A percentile compares a stretch with the other conserved stretches of the same genome.
phyloP scores from a whole-genome alignment of 805 yeast genomes.

The Cephaloascus fragrans region DNA sequence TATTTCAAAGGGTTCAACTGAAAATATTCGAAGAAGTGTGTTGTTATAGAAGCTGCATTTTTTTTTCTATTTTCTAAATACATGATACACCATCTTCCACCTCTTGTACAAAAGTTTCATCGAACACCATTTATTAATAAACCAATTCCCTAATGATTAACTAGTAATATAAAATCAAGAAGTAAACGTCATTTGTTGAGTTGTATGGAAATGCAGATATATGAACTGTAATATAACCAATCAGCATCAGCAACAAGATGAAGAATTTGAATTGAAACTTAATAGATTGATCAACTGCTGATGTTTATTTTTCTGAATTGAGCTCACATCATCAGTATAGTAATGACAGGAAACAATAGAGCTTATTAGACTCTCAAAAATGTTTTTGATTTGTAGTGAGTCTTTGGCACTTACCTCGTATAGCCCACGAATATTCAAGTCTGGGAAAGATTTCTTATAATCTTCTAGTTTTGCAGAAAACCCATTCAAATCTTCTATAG shows the following conservation, averaged over 20 bases:
- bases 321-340: slow-evolving; percentile 18
- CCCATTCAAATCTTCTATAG: slow-evolving; percentile 24
- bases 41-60: slow-evolving; percentile 2
- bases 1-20: slow-evolving; percentile 62
- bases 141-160: too few species aligned
- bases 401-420: slow-evolving; percentile 39
- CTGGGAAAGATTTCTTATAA: slow-evolving; percentile 13
- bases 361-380: slow-evolving; percentile 25
- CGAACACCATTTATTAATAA: too few species aligned
- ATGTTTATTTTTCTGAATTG: slow-evolving; percentile 12
- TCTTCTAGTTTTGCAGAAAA: slow-evolving; percentile 10
- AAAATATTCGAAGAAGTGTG: slow-evolving; percentile 16
- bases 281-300: slow-evolving; percentile 9
- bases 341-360: slow-evolving; percentile 30
- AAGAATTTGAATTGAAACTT: not conserved
- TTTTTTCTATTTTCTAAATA: not conserved
- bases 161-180: not conserved
- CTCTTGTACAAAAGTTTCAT: too few species aligned
- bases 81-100: too few species aligned
- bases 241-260: not conserved
- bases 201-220: not conserved
- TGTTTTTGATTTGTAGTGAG: slow-evolving; percentile 23
- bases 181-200: too few species aligned
- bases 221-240: not conserved
- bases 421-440: slow-evolving; percentile 22